Percentiles rank a stretch among this genome's conserved stretches.
Evolutionary conservation across 306 rosid species (phyloP).

Genomic region (Benincasa hispida): DNA sequence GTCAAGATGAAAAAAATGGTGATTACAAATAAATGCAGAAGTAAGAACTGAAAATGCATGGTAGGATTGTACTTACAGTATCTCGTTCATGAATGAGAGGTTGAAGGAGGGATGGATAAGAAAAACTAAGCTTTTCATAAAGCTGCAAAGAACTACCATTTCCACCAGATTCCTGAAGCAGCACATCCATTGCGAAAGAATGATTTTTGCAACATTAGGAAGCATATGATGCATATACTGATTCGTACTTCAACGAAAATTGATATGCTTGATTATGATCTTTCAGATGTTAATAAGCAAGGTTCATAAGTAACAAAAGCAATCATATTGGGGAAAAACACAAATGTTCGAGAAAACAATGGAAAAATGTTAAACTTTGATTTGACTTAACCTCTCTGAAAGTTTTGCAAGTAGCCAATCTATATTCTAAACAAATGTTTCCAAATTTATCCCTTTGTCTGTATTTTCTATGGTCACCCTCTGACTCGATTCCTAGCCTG

Average conservation of each 20-base stretch:
- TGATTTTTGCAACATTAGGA: too few species aligned
- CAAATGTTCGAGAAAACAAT: background rate
- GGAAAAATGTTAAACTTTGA: background rate
- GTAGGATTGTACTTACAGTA: slow-evolving; percentile 37
- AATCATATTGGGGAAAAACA: background rate
- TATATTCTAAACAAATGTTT: background rate
- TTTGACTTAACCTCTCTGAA: background rate
- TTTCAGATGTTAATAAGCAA: background rate
- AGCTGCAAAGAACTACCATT: slow-evolving; percentile 51
- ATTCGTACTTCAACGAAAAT: background rate
- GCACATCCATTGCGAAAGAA: background rate
- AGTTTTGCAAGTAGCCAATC: background rate
- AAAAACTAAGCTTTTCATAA: slow-evolving; percentile 63
- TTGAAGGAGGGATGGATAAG: slow-evolving; percentile 65
- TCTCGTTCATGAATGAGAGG: slow-evolving; percentile 91
- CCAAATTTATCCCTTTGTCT: background rate
- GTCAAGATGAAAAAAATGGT: background rate
- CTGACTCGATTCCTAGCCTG: background rate
- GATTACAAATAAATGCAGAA: background rate
- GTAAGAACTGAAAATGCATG: background rate
- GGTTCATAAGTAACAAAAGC: background rate
- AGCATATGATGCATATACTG: background rate
- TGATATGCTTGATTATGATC: background rate
- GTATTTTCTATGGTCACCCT: background rate
- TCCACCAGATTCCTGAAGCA: slow-evolving; percentile 40